Conservation (phyloP, 179 eudicot genomes). For the Camellia oleifera region DNA sequence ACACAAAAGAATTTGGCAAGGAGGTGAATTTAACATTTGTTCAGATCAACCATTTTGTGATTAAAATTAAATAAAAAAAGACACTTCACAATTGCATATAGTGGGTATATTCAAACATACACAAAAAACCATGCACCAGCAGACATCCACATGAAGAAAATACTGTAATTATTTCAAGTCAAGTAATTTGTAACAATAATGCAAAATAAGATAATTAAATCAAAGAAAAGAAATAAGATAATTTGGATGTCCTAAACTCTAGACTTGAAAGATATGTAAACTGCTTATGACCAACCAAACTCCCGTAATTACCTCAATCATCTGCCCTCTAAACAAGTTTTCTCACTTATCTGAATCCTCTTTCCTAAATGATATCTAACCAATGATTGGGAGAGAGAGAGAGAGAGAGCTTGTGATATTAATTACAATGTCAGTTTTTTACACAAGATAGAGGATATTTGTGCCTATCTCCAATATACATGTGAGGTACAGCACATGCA, state of each 20-base stretch:
- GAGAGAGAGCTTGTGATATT: neutral
- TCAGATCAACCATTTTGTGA: neutral
- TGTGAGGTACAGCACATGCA: constrained; percentile 4
- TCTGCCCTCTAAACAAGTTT: neutral
- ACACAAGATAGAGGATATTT: constrained; percentile 8
- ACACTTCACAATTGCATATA: neutral
- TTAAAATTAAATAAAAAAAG: neutral
- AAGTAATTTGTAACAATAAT: neutral
- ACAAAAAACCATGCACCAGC: neutral
- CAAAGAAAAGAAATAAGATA: neutral
- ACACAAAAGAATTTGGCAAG: too few relatives aligned
- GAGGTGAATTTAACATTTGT: too few relatives aligned
- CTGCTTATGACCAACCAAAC: too few relatives aligned
- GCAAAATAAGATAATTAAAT: neutral
- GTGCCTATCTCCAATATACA: neutral
- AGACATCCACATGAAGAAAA: neutral
- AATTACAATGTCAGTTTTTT: neutral
- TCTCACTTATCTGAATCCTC: neutral
- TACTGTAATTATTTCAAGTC: neutral
- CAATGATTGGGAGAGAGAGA: neutral
- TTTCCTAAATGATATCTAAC: neutral
- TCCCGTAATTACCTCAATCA: neutral
- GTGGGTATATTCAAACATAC: neutral
- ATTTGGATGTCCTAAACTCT: neutral
- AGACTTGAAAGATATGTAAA: too few relatives aligned